These are phyloP conservation scores for Cocos nucifera DNA, from an alignment of 176 grass and related monocot genomes.

Conservation along the genomic window DNA sequence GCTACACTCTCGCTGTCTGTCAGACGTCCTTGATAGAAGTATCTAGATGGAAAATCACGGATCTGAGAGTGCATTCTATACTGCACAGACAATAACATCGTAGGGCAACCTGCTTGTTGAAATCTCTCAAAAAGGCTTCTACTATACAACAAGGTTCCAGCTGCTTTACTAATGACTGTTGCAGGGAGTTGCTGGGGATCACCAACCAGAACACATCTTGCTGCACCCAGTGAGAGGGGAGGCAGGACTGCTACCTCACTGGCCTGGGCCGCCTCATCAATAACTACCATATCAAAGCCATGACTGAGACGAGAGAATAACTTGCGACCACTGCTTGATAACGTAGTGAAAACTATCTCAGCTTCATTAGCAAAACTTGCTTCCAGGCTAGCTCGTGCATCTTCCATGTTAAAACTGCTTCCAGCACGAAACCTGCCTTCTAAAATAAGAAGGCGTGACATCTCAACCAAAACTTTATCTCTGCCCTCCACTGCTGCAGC, in stretches of 20 bases:
- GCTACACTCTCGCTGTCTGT: slow-evolving; percentile 83
- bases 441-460: slow-evolving; percentile 83
- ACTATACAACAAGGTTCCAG: slow-evolving; percentile 92
- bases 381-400: slow-evolving; percentile 87
- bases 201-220: slow-evolving; percentile 94
- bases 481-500: slow-evolving; percentile 79
- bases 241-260: slow-evolving; percentile 95
- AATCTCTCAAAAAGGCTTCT: slow-evolving; percentile 99
- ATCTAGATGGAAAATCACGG: slow-evolving; percentile 94
- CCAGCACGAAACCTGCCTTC: slow-evolving; percentile 78
- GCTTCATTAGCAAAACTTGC: slow-evolving; percentile 98
- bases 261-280: slow-evolving; percentile 98
- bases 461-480: slow-evolving; percentile 97
- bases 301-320: slow-evolving; percentile 95
- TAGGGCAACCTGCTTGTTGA: slow-evolving; percentile 91
- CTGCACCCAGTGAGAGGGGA: slow-evolving; percentile 82
- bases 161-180: slow-evolving; percentile 99
- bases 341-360: slow-evolving; percentile 99
- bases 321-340: slow-evolving; percentile 94
- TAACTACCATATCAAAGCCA: slow-evolving; percentile 99
- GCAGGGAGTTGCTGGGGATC: slow-evolving; percentile 97
- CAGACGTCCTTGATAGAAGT: slow-evolving; percentile 92
- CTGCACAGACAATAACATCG: slow-evolving; percentile 88
- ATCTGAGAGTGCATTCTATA: slow-evolving; percentile 99
- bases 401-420: slow-evolving; percentile 87